Evolutionary conservation across 1,284 basidiomycete species (phyloP), one percentile per base, ranked within the genome.

Genomic region (Fomitopsis betulina): DNA sequence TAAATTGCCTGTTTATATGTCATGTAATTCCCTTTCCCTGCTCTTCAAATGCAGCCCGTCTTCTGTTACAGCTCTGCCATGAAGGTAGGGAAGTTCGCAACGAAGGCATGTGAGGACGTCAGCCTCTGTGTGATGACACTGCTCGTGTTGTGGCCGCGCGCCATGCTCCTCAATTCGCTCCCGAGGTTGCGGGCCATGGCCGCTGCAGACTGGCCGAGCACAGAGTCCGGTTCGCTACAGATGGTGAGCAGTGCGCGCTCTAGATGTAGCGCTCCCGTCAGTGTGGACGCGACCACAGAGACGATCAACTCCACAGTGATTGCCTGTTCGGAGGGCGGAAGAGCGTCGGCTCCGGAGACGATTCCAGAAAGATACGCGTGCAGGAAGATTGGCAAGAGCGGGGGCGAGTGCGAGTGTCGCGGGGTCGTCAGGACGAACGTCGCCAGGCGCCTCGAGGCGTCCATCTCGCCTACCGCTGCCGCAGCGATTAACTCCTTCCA

Each of bases 61-160:
- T 8, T 7, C 38, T 30, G 55, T 62, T 32, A 73, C 47, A 69
- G 57, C 38, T 72, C 72, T n/a, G 70, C 75, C 64, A 82, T 81
- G 69, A 90, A 89, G 49, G 81, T 79, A 5, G 89, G 87, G 70
- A 91, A 91, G 66, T 85, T 90, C 30, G 85, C 76, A 15, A 84
- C 80, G 67, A 91, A 89, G 1, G 83, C 76, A 58, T 81, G 80
- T 15, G 82, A 83, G n/a, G 84, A 77, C 27, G 79, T 75, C 43
- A 91, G 69, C 42, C 83, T 76, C 65, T 89, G 83, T 43, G 82
- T 68, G 56, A 91, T 76, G 32, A 35, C 17, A 75, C 67, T 47
- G 67, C 74, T 55, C 81, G 80, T n/a, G 80, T 80, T n/a, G 72
- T 51, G 74, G 60, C 78, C 83, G n/a, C 68, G 65, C 58, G 78